Evolutionary conservation across 2,329 filamentous ascomycete genomes (phyloP).

Genomic region (Fusarium succisae): DNA sequence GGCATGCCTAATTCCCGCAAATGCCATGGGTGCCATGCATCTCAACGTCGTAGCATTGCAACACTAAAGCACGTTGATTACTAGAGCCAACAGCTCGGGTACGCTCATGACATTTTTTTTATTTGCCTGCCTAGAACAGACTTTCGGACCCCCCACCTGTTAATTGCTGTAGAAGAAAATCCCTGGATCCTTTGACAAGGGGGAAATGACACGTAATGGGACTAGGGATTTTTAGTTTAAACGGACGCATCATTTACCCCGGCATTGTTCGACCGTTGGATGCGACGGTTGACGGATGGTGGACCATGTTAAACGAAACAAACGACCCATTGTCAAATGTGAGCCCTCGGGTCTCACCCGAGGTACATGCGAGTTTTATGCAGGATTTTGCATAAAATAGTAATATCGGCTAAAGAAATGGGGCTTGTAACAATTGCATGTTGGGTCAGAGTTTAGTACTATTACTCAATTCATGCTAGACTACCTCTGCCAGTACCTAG

Average conservation of each 20-base stretch:
- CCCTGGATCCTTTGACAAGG: neutral
- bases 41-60: neutral
- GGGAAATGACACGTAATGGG: neutral
- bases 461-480: neutral
- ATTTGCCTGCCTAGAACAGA: neutral
- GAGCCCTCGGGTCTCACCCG: neutral
- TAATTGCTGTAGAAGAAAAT: neutral
- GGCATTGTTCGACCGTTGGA: neutral
- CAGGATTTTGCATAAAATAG: neutral
- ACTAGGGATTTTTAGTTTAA: neutral
- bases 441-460: neutral
- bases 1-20: conserved; percentile 15
- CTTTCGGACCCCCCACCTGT: neutral
- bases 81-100: conserved; percentile 20
- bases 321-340: neutral
- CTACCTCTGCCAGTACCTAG: neutral
- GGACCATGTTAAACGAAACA: neutral
- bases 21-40: neutral
- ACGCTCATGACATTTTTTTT: neutral
- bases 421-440: neutral
- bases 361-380: neutral
- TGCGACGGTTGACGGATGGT: neutral
- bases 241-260: conserved; percentile 3
- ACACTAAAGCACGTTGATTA: neutral
- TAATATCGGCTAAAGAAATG: neutral